Evolutionary conservation across 1,284 basidiomycete genomes (phyloP).

Genomic region (Cutaneotrichosporon sp.): DNA sequence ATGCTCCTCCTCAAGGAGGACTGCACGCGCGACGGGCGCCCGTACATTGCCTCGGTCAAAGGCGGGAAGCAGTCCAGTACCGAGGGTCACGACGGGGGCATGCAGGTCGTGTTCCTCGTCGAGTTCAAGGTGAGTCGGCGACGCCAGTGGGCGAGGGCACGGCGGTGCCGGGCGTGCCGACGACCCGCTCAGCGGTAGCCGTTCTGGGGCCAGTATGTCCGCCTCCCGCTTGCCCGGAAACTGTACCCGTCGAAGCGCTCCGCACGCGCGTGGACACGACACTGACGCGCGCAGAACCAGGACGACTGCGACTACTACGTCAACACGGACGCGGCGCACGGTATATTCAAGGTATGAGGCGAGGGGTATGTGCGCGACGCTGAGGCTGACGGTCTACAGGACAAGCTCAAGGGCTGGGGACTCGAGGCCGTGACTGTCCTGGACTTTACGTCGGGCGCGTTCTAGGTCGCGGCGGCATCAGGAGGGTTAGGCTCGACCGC

Average conservation of each 20-base stretch:
- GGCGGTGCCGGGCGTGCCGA: too few relatives aligned
- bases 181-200: neutral
- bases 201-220: neutral
- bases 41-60: conserved; percentile 30
- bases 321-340: conserved; percentile 32
- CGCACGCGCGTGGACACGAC: too few relatives aligned
- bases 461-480: neutral
- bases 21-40: conserved; percentile 24
- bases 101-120: conserved; percentile 39
- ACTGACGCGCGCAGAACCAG: conserved; percentile 10
- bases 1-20: conserved; percentile 28
- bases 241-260: too few relatives aligned
- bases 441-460: conserved; percentile 32
- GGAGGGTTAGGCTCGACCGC: too few relatives aligned
- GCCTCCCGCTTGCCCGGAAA: too few relatives aligned
- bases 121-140: conserved; percentile 27
- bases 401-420: conserved; percentile 15
- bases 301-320: conserved; percentile 38
- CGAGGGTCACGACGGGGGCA: conserved; percentile 33
- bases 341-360: conserved; percentile 38
- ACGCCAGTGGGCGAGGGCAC: too few relatives aligned
- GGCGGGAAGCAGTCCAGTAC: conserved; percentile 37
- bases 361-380: too few relatives aligned
- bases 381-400: conserved; percentile 3
- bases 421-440: conserved; percentile 30